Evolutionary conservation across 352 stramenopile species (phyloP), one percentile per base, ranked within the genome.

Genomic region (Phytophthora quininea): DNA sequence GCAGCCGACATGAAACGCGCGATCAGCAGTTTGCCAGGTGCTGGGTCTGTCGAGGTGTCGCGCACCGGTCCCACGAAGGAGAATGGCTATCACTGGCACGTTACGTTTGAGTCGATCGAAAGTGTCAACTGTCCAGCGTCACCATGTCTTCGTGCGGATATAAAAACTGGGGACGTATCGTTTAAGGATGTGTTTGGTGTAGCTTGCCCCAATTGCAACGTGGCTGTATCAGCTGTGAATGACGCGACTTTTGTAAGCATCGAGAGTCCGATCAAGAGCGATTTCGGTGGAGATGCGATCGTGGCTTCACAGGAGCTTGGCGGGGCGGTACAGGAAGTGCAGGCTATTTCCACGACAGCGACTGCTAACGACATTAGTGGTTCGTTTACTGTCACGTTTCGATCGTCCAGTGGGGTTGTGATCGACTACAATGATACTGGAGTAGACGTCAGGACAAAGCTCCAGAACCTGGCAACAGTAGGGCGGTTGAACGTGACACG

Each of bases 401-500:
- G 77, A 48, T 81, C 80, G 19, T 71, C 69, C 10, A 77, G 86
- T 43, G 54, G 77, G 7, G 84, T 73, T 30, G 67, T 86, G 3
- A 77, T 95, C 54, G 89, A 90, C 61, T 82, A 73, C 58, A 80
- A 92, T 45, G 87, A 95, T 46, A 92, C 83, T 7, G 81, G 83
- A 15, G 58, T 57, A 0, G 87, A 95, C 47, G 73, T 95, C n/a
- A 78, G 84, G 42, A 88, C 84, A 4, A 95, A 92, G 50, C 69
- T 95, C 1, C 80, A 95, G 51, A 85, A 74, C 24, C 29, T 95
- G 1, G 71, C 87, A 30, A 87, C 84, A 0, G 67, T 93, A 29
- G 87, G 87, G 2, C 74, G 74, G 3, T 33, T 93, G 29, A 90
- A 90, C 46, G 82, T 95, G 31, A 88, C 79, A 14, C 78, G 74